Evolutionary conservation across 2,329 filamentous ascomycete species (phyloP).

Genomic region (Pyricularia pennisetigena): DNA sequence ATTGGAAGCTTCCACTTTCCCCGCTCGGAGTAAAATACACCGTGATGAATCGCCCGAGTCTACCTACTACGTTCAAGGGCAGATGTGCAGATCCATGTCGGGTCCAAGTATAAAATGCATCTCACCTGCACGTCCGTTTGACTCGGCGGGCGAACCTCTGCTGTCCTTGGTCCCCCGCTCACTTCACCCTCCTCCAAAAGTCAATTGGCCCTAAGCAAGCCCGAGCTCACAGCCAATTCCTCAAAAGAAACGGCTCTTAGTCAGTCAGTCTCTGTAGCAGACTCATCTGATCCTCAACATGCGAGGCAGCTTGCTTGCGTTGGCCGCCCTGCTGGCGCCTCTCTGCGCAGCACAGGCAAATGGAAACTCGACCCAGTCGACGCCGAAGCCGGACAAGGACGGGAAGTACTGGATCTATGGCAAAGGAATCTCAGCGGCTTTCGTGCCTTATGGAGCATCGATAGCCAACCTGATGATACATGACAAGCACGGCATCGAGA

Average conservation of each 20-base stretch:
- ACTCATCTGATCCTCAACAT: not conserved
- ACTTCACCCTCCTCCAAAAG: not conserved
- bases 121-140: not conserved
- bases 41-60: not conserved
- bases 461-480: slow-evolving; percentile 62
- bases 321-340: not conserved
- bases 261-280: not conserved
- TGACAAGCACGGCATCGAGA: slow-evolving; percentile 56
- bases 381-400: slow-evolving; percentile 35
- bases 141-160: not conserved
- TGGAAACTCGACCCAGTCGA: not conserved
- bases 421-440: slow-evolving; percentile 55
- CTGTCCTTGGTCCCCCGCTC: not conserved
- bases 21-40: not conserved
- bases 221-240: not conserved
- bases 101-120: not conserved
- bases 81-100: not conserved
- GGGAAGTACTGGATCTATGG: slow-evolving; percentile 66
- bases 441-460: slow-evolving; percentile 66
- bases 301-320: not conserved
- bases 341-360: slow-evolving; percentile 3
- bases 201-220: not conserved
- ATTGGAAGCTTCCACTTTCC: not conserved
- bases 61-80: not conserved
- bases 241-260: not conserved